These are phyloP conservation scores for Rhynchospora pubera DNA, from an alignment of 176 grass and related monocot species.

Conservation along the genomic window DNA sequence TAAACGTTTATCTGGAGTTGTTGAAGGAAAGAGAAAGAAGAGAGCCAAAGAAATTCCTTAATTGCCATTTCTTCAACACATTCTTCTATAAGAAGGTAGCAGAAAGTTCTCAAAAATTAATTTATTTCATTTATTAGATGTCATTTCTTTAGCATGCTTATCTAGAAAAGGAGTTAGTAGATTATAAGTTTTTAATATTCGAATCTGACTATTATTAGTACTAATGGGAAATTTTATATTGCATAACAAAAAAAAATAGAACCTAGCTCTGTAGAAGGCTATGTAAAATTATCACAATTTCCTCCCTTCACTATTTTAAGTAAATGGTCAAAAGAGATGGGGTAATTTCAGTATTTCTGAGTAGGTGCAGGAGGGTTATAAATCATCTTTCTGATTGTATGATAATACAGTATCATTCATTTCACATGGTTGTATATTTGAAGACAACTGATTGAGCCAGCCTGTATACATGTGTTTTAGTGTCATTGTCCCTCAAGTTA, in stretches of 20 bases:
- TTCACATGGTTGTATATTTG: background rate
- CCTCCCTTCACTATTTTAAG: background rate
- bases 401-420: background rate
- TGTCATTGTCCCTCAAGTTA: background rate
- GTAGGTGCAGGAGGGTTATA: background rate
- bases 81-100: conserved; percentile 77
- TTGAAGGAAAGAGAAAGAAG: conserved; percentile 70
- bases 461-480: too few species aligned
- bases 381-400: background rate
- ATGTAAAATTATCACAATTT: background rate
- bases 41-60: conserved; percentile 51
- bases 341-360: background rate
- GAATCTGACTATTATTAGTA: background rate
- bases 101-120: background rate
- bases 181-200: background rate
- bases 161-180: background rate
- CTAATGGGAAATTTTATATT: background rate
- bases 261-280: background rate
- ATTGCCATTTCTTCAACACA: conserved; percentile 89
- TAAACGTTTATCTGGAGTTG: conserved; percentile 80
- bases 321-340: background rate
- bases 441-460: background rate
- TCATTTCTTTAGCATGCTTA: background rate
- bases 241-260: background rate
- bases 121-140: too few species aligned